These are phyloP conservation scores for Kodamaea ohmeri DNA, from an alignment of 1,139 yeast species.

Conservation along the genomic window DNA sequence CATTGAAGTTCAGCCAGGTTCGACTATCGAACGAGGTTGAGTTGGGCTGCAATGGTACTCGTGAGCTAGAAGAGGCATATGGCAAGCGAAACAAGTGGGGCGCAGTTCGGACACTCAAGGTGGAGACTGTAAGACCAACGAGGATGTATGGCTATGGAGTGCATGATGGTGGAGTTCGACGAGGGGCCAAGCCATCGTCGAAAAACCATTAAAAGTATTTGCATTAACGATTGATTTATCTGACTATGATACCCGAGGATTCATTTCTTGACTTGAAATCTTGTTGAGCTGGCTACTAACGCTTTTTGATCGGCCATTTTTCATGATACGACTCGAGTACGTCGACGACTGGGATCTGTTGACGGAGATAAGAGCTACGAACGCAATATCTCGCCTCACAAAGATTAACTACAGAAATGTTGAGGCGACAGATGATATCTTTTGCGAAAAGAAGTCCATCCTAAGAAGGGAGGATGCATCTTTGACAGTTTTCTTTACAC, in stretches of 20 bases:
- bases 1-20: neutral
- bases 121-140: conserved; percentile 9
- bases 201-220: conserved; percentile 1
- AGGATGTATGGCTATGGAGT: neutral
- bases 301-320: too few relatives aligned
- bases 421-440: too few relatives aligned
- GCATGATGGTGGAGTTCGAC: conserved; percentile 13
- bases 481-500: too few relatives aligned
- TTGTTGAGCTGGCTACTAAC: too few relatives aligned
- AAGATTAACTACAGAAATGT: too few relatives aligned
- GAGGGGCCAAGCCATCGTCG: conserved; percentile 19
- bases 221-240: neutral
- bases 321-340: too few relatives aligned
- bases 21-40: conserved; percentile 9
- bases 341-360: too few relatives aligned
- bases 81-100: conserved; percentile 7
- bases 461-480: too few relatives aligned
- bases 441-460: too few relatives aligned
- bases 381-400: too few relatives aligned
- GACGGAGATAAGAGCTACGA: too few relatives aligned
- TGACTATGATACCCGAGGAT: conserved; percentile 1
- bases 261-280: conserved; percentile 1
- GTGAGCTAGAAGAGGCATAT: conserved; percentile 15
- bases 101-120: conserved; percentile 17
- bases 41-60: conserved; percentile 23